phyloP scores from a whole-genome alignment of 805 yeast genomes.

The Hanseniaspora clermontiae region DNA sequence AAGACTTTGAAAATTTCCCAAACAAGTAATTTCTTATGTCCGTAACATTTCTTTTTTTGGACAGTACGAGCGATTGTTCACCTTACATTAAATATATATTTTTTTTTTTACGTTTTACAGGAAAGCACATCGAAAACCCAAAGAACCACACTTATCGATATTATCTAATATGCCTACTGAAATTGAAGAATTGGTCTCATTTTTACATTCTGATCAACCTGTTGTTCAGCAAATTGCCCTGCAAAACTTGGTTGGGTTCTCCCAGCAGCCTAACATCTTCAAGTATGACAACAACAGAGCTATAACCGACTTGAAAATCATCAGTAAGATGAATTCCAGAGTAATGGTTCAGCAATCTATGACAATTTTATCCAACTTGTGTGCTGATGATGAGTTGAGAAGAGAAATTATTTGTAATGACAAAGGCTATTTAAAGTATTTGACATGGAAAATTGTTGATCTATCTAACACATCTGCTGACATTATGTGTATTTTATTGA shows the following conservation, averaged over 20 bases:
- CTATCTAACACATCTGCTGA: constrained; percentile 59
- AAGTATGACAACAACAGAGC: constrained; percentile 57
- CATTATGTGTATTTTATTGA: constrained; percentile 66
- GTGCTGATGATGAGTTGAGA: constrained; percentile 49
- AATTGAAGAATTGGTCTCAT: constrained; percentile 54
- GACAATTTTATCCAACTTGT: constrained; percentile 70
- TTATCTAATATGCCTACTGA: constrained; percentile 35
- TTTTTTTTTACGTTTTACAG: neutral
- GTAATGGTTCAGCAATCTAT: constrained; percentile 52
- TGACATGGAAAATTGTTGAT: constrained; percentile 40
- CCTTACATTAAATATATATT: neutral
- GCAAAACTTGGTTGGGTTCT: constrained; percentile 69
- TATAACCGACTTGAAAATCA: constrained; percentile 52
- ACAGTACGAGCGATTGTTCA: no score
- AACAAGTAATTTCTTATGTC: neutral
- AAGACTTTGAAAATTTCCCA: neutral
- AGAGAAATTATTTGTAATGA: constrained; percentile 59
- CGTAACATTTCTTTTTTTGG: neutral
- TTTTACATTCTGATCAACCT: constrained; percentile 69
- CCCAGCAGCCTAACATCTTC: constrained; percentile 63
- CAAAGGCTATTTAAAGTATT: constrained; percentile 37
- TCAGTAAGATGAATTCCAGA: constrained; percentile 43
- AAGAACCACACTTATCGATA: neutral
- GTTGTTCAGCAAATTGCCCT: constrained; percentile 74
- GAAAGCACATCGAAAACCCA: neutral